These are phyloP conservation scores for Linnemannia zychae DNA, from an alignment of 192 early-diverging fungal species.

Conservation along the genomic window DNA sequence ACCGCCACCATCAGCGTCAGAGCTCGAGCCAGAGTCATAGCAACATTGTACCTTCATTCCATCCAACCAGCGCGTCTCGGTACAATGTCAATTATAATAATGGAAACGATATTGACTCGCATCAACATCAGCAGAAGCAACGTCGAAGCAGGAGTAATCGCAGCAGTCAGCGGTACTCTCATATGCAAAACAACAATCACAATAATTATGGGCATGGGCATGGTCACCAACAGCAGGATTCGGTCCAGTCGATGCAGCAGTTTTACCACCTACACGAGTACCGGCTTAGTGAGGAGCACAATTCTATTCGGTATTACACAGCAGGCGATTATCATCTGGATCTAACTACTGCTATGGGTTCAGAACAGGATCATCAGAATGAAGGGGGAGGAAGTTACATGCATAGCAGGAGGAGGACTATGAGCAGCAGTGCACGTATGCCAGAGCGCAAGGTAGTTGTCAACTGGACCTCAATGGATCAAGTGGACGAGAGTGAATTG, in stretches of 20 bases:
- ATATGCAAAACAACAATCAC: background rate
- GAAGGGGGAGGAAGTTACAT: background rate
- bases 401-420: background rate
- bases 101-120: no score
- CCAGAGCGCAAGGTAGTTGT: background rate
- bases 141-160: constrained; percentile 1
- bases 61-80: background rate
- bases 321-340: background rate
- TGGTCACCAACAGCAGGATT: constrained; percentile 31
- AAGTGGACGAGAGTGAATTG: background rate
- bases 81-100: background rate
- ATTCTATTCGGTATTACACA: background rate
- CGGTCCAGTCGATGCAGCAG: constrained; percentile 48
- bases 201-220: background rate
- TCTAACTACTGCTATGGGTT: background rate
- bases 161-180: background rate
- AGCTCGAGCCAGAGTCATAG: background rate
- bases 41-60: background rate
- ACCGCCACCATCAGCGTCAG: no score
- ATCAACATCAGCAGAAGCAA: background rate
- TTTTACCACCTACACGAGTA: constrained; percentile 23
- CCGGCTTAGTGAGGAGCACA: background rate
- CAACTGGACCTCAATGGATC: background rate
- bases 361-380: background rate
- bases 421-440: no score